Evolutionary conservation across 805 yeast genomes (phyloP).

Genomic region (Candida pini): DNA sequence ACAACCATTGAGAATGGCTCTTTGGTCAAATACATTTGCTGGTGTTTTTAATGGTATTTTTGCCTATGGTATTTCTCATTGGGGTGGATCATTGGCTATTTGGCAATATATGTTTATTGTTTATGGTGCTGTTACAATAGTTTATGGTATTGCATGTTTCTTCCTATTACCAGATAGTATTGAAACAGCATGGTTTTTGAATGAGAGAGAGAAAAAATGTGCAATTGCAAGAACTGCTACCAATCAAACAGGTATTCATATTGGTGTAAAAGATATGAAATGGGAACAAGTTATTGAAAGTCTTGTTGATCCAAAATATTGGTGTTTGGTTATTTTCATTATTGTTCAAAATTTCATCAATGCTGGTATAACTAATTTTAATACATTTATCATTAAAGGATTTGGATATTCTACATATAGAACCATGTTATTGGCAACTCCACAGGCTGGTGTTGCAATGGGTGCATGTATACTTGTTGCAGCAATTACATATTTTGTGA

Average conservation of each 20-base stretch:
- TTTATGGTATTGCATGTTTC: conserved; percentile 26
- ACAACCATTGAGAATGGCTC: conserved; percentile 26
- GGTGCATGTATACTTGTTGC: conserved; percentile 27
- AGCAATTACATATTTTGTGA: conserved; percentile 13
- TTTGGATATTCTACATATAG: conserved; percentile 29
- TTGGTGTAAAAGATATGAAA: conserved; percentile 31
- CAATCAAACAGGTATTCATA: conserved; percentile 33
- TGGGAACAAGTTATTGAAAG: conserved; percentile 23
- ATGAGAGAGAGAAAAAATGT: conserved; percentile 32
- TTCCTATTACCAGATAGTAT: conserved; percentile 30
- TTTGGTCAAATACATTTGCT: conserved; percentile 30
- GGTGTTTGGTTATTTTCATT: conserved; percentile 27
- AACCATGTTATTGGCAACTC: conserved; percentile 27
- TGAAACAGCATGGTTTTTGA: conserved; percentile 29
- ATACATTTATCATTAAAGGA: conserved; percentile 39
- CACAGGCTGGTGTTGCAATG: conserved; percentile 33
- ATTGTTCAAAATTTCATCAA: conserved; percentile 45
- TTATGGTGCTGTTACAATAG: conserved; percentile 29
- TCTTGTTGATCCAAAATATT: conserved; percentile 30
- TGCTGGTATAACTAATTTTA: conserved; percentile 51
- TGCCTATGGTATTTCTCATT: conserved; percentile 28
- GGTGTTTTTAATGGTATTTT: conserved; percentile 27
- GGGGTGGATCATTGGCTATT: conserved; percentile 17
- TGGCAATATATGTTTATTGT: conserved; percentile 32
- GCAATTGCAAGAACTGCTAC: conserved; percentile 27